Conservation (phyloP, 2,329 filamentous ascomycete species). For the Chaetomiaceae sp. region DNA sequence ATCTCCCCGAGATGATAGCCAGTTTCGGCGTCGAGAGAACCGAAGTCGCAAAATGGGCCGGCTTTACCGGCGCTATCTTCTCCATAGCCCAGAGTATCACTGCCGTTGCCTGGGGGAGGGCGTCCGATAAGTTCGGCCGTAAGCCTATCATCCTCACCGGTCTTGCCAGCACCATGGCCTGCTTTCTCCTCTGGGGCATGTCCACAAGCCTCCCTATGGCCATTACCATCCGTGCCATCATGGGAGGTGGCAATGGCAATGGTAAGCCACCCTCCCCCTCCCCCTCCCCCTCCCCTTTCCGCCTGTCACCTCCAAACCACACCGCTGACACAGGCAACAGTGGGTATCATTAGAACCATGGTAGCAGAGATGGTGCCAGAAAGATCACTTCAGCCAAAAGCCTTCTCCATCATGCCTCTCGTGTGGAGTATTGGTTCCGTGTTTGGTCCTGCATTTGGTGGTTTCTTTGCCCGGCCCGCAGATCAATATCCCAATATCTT, state of each 20-base stretch:
- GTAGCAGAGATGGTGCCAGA: conserved; percentile 91
- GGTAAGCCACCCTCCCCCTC: conserved; percentile 38
- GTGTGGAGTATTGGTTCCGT: conserved; percentile 84
- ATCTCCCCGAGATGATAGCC: conserved; percentile 76
- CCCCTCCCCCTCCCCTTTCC: conserved; percentile 20
- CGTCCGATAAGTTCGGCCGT: conserved; percentile 73
- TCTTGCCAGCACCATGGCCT: conserved; percentile 72
- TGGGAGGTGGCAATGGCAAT: conserved; percentile 84
- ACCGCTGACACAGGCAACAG: conserved; percentile 37
- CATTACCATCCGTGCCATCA: conserved; percentile 69
- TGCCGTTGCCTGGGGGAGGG: conserved; percentile 69
- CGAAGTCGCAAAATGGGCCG: conserved; percentile 76
- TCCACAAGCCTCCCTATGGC: conserved; percentile 76
- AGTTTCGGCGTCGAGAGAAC: conserved; percentile 68
- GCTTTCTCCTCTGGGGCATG: conserved; percentile 78
- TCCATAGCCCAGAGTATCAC: conserved; percentile 68
- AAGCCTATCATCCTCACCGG: conserved; percentile 77
- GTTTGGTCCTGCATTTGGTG: conserved; percentile 83
- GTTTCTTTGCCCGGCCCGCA: conserved; percentile 76
- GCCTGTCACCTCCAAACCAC: no score
- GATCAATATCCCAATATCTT: conserved; percentile 70
- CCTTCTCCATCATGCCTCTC: conserved; percentile 90
- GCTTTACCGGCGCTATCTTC: conserved; percentile 67
- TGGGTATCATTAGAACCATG: conserved; percentile 88
- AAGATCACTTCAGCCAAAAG: conserved; percentile 77